Conservation (phyloP, 2,329 filamentous ascomycete genomes). For the Blastomyces gilchristii region DNA sequence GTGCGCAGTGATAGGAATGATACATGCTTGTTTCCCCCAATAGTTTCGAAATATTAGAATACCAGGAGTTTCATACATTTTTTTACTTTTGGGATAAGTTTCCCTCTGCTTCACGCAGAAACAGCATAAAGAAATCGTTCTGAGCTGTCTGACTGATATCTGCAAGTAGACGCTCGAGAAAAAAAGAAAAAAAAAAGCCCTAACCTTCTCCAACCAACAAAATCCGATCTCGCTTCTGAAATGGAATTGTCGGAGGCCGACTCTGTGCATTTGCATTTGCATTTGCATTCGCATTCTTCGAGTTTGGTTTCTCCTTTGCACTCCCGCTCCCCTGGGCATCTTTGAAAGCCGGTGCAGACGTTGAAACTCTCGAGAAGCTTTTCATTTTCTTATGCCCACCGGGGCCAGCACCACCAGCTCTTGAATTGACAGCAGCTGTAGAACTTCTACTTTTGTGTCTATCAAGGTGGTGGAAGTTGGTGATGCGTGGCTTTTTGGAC, state of each 20-base stretch:
- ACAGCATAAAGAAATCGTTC: not conserved
- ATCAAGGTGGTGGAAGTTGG: slow-evolving; percentile 12
- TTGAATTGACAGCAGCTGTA: not conserved
- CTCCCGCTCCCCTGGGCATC: slow-evolving; percentile 2
- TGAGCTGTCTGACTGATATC: not conserved
- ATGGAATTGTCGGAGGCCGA: slow-evolving; percentile 29
- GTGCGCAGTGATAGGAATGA: not conserved
- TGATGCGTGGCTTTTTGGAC: slow-evolving; percentile 17
- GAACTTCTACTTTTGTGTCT: slow-evolving; percentile 1
- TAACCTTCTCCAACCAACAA: slow-evolving; percentile 38
- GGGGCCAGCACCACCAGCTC: not conserved
- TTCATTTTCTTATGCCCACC: slow-evolving; percentile 21
- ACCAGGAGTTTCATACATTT: not conserved
- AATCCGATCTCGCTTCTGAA: slow-evolving; percentile 33
- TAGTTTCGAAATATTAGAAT: not conserved
- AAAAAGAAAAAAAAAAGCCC: slow-evolving; percentile 12
- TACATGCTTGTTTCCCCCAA: not conserved
- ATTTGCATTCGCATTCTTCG: slow-evolving; percentile 12
- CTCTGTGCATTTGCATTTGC: slow-evolving; percentile 14
- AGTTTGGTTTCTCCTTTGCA: slow-evolving; percentile 14
- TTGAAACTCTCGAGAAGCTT: slow-evolving; percentile 22
- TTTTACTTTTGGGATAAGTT: not conserved
- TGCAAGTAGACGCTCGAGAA: not conserved
- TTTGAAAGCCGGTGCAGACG: slow-evolving; percentile 6
- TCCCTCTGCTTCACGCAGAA: not conserved